Conservation (phyloP, 106 monocot genomes). For the Allium fistulosum region DNA sequence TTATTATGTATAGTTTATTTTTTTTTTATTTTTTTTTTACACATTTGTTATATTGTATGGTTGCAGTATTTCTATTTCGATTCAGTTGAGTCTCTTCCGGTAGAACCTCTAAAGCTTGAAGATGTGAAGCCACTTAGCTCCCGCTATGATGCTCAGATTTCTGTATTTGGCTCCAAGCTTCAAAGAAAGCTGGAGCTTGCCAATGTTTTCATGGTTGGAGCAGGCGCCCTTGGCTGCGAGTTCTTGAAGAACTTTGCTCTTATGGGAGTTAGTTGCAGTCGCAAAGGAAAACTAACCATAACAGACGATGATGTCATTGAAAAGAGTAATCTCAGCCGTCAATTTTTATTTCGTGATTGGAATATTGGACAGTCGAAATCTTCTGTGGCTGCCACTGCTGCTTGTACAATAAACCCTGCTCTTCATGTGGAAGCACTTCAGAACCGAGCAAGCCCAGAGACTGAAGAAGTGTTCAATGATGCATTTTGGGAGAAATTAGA, state of each 20-base stretch:
- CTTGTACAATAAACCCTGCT: conserved; percentile 49
- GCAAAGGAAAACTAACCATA: conserved; percentile 68
- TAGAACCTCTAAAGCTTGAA: conserved; percentile 43
- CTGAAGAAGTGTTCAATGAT: conserved; percentile 84
- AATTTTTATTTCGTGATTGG: conserved; percentile 93
- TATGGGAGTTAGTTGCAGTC: conserved; percentile 88
- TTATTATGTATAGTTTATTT: neutral
- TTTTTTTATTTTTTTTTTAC: neutral
- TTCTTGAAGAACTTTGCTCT: conserved; percentile 96
- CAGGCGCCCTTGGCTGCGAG: conserved; percentile 98
- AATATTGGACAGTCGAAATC: conserved; percentile 97
- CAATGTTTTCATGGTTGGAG: conserved; percentile 77
- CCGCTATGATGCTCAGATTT: conserved; percentile 96
- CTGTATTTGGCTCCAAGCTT: conserved; percentile 87
- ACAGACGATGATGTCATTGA: conserved; percentile 98
- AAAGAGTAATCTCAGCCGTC: conserved; percentile 91
- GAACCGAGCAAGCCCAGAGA: conserved; percentile 80
- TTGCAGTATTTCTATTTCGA: conserved; percentile 96
- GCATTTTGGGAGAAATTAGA: conserved; percentile 77
- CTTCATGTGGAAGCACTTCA: conserved; percentile 82
- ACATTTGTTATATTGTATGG: neutral
- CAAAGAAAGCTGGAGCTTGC: conserved; percentile 79
- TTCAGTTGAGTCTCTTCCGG: conserved; percentile 90
- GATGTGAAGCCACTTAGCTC: conserved; percentile 67
- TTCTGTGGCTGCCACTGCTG: conserved; percentile 77